Base-by-base conservation (phyloP, 495 filamentous ascomycete genomes). In the Xylaria castorea region DNA sequence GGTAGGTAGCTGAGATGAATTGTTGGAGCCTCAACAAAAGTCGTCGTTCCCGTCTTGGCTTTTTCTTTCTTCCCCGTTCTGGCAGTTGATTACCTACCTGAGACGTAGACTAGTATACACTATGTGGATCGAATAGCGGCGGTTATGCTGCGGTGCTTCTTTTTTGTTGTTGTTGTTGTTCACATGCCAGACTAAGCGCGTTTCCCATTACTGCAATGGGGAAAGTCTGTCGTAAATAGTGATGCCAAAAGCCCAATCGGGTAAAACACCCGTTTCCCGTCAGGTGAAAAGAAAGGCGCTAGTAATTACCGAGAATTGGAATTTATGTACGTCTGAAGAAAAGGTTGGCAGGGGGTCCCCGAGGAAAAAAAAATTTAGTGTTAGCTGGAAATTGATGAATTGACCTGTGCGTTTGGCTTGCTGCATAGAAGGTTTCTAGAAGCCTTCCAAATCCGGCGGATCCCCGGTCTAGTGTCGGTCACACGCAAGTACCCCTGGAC, bases 361-460 rank as follows among this genome's bases (percentile, higher is more conserved):
- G 9, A 25, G 40, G 18, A 14, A 8, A 67, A 51, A 51, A 14
- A 48, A 46, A 38, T 40, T 25, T 50, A 46, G 38, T 2, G 27
- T 36, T 46, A 66, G 42, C 25, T 50, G 63, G 65, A 34, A 20
- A 53, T 40, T 36, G 34, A 22, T 20, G 42, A 34, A 51, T 32
- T 1, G 11, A 20, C 18, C 46, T n/a, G 44, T 32, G 38, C 50
- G 65, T 42, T 48, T 53, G 34, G 48, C 65, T 66, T 68, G 65
- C 65, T 53, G 65, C 65, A 68, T 68, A 34, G 66, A 68, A 68
- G 66, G 66, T 55, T 68, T 68, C 66, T 68, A 68, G 66, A 68
- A 68, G 50, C n/a, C 11, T 68, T 57, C 66, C 42, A 12, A 4
- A 55, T 68, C 5, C 48, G 66, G 44, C 34, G 36, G 48, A 55